phyloP scores from a whole-genome alignment of 129 eudicot species.

The Lactuca saligna region DNA sequence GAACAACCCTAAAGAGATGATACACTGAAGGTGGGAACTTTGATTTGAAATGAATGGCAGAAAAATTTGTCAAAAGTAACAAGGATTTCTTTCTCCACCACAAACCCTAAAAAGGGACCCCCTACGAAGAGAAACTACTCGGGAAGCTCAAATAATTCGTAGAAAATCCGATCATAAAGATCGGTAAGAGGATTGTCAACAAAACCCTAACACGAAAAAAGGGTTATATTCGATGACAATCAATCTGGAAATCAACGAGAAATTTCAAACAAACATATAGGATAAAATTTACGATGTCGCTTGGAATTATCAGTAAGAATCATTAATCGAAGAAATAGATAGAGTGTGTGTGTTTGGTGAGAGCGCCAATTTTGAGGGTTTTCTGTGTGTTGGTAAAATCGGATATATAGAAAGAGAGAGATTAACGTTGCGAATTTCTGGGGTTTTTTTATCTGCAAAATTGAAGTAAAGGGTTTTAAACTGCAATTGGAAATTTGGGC shows the following conservation, averaged over 20 bases:
- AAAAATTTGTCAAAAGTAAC: background rate
- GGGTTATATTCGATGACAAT: conserved; percentile 12
- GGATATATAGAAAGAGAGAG: conserved; percentile 3
- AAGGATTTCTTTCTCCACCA: background rate
- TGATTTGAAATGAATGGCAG: conserved; percentile 6
- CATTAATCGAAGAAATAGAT: conserved; percentile 10
- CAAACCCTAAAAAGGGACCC: conserved; percentile 22
- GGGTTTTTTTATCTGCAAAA: conserved; percentile 22
- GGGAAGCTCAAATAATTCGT: conserved; percentile 12
- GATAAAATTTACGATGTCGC: conserved; percentile 11
- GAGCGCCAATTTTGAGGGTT: conserved; percentile 19
- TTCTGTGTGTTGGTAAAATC: conserved; percentile 24
- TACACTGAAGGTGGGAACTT: conserved; percentile 16
- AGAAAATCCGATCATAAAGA: conserved; percentile 18
- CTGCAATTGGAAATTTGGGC: conserved; percentile 7
- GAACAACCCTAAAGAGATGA: conserved; percentile 10
- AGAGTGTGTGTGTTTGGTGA: conserved; percentile 27
- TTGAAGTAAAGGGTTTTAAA: conserved; percentile 18
- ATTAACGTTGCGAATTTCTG: conserved; percentile 25
- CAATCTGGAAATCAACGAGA: conserved; percentile 16
- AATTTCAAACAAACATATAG: conserved; percentile 4
- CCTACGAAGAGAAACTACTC: conserved; percentile 1
- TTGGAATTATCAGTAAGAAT: conserved; percentile 16
- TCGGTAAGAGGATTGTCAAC: conserved; percentile 23
- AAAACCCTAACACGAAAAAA: conserved; percentile 25